Evolutionary conservation across 78 protist genomes (phyloP).

Genomic region (Dictyostelium citrinum): DNA sequence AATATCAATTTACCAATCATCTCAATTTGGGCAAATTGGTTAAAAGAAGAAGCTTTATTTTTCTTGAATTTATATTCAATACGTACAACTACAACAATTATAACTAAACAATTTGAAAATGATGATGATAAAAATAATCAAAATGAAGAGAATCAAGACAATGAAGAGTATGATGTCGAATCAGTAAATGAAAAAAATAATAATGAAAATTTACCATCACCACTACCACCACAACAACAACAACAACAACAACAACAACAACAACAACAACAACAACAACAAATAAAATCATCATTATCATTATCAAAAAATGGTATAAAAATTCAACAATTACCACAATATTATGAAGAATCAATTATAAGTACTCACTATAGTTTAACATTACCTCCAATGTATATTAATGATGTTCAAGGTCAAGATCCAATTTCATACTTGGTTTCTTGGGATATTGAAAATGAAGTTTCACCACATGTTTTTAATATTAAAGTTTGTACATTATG

Average conservation of each 20-base stretch:
- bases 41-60: neutral
- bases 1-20: neutral
- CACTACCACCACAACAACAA: neutral
- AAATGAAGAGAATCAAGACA: neutral
- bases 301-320: neutral
- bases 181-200: neutral
- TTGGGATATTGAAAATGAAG: conserved; percentile 1
- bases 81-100: conserved; percentile 1
- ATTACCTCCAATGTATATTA: neutral
- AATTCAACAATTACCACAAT: neutral
- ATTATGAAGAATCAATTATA: neutral
- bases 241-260: neutral
- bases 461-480: neutral
- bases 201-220: neutral
- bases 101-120: neutral
- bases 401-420: neutral
- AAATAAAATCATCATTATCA: neutral
- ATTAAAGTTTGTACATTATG: conserved; percentile 2
- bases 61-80: neutral
- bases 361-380: neutral
- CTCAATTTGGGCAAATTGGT: conserved; percentile 10
- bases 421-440: neutral
- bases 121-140: neutral
- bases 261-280: neutral
- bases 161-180: neutral